Base-by-base conservation (phyloP, 2,329 filamentous ascomycete genomes). In the Cercospora brassicicola region DNA sequence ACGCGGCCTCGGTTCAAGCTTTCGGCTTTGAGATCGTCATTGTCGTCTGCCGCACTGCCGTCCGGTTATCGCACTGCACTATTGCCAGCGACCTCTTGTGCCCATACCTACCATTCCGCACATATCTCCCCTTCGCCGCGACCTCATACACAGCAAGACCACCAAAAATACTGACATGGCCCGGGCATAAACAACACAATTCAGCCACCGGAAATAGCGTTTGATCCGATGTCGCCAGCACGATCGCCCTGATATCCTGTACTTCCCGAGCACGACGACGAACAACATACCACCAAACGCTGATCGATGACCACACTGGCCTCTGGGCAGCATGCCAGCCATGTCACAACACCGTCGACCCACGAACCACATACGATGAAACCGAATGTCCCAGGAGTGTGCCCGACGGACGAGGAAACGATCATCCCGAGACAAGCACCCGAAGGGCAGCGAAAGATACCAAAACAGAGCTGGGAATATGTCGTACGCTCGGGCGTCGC, bases 401-500 rank as follows among this genome's bases (percentile, higher is more conserved):
- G 81, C 73, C 82, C 84, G 18, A 84, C 84, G 55, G 84, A 86
- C 76, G 81, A 86, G 73, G 83, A 85, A 69, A 64, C 62, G 9
- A 78, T 84, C 74, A 80, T 83, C 66, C 79, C 82, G 30, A 80
- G 82, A 72, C 71, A 71, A 31, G 68, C 68, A 39, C 65, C 65
- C 13, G 63, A 66, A 69, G 83, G 82, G 71, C 85, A 85, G 74
- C 83, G 83, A 72, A 85, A 85, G 74, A 79, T 87, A 30, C 84
- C 91, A 71, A 92, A 89, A 81, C 88, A 90, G 77, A 95, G 90
- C 78, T 82, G 91, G 72, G 91, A 96, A 74, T 98, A 98, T 81
- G 83, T 95, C 53, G 85, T 93, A 81, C 88, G 92, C 74, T 95
- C 91, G 69, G 92, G 92, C 36, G 82, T 96, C 33, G 94, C 95